phyloP scores from a whole-genome alignment of 331 rosid genomes.

The Quercus tomentella region DNA sequence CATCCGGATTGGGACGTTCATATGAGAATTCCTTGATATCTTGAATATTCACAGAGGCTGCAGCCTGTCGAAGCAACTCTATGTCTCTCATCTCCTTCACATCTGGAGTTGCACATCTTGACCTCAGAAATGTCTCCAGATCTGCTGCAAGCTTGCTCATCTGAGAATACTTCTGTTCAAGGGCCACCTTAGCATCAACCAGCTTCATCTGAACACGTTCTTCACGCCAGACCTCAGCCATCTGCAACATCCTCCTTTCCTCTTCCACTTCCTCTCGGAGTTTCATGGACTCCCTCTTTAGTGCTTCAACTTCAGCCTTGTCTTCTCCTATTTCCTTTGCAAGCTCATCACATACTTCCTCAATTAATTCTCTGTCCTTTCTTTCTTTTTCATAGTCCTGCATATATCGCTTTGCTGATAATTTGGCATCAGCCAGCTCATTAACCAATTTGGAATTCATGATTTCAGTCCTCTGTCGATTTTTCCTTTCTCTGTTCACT shows the following conservation, averaged over 20 bases:
- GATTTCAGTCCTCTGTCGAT: slow-evolving; percentile 66
- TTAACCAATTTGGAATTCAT: slow-evolving; percentile 72
- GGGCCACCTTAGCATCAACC: slow-evolving; percentile 80
- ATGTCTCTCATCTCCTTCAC: slow-evolving; percentile 68
- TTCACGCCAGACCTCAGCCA: slow-evolving; percentile 96
- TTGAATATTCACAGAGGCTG: slow-evolving; percentile 58
- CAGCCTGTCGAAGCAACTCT: slow-evolving; percentile 49
- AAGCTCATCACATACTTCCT: slow-evolving; percentile 91
- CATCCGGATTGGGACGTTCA: slow-evolving; percentile 70
- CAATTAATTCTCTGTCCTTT: slow-evolving; percentile 63
- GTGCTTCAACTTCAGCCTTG: slow-evolving; percentile 73
- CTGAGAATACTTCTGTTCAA: slow-evolving; percentile 72
- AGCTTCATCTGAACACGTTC: slow-evolving; percentile 91
- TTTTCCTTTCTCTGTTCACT: slow-evolving; percentile 69
- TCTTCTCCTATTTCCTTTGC: slow-evolving; percentile 91
- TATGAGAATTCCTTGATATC: slow-evolving; percentile 68
- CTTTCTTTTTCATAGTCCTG: slow-evolving; percentile 81
- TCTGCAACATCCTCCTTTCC: slow-evolving; percentile 81
- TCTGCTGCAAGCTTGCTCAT: slow-evolving; percentile 81
- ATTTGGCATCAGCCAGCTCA: slow-evolving; percentile 75
- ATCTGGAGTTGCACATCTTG: slow-evolving; percentile 45
- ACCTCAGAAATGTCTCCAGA: slow-evolving; percentile 51
- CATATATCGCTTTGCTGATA: slow-evolving; percentile 63
- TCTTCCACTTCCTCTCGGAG: slow-evolving; percentile 78
- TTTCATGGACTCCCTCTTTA: slow-evolving; percentile 65